Conservation (phyloP, 352 stramenopile species). For the Globisporangium apiculatum region DNA sequence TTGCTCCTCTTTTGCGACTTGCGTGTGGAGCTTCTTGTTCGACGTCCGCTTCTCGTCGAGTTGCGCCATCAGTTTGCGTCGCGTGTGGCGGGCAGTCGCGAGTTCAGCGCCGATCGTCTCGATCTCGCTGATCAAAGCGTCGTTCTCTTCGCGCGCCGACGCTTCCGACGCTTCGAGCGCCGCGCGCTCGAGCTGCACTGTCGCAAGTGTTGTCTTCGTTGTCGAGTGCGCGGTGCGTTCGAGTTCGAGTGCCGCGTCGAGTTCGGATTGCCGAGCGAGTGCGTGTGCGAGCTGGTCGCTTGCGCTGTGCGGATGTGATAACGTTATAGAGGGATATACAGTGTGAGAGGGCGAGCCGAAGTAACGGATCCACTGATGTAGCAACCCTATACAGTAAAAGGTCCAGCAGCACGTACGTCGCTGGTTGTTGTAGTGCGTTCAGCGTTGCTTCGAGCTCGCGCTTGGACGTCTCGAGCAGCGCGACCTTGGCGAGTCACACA, state of each 20-base stretch:
- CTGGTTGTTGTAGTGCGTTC: constrained; percentile 24
- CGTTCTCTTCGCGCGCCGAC: constrained; percentile 64
- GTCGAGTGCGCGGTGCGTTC: constrained; percentile 22
- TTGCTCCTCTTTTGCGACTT: constrained; percentile 60
- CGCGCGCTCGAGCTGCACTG: constrained; percentile 30
- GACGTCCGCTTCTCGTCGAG: constrained; percentile 74
- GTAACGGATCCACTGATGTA: too few species aligned
- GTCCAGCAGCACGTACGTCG: constrained; percentile 18
- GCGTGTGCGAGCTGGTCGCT: constrained; percentile 25
- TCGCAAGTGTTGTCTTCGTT: constrained; percentile 26
- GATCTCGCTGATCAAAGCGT: constrained; percentile 67
- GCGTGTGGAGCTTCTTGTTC: constrained; percentile 63
- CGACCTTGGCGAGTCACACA: constrained; percentile 18
- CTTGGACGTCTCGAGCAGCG: constrained; percentile 33
- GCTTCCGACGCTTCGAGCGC: constrained; percentile 43
- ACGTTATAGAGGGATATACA: too few species aligned
- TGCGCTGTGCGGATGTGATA: too few species aligned
- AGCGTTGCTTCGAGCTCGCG: constrained; percentile 24
- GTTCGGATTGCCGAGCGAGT: constrained; percentile 24
- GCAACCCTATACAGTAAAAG: too few species aligned
- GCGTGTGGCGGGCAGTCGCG: constrained; percentile 44
- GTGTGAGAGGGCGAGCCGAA: too few species aligned
- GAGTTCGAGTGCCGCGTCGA: constrained; percentile 25
- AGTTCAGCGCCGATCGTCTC: constrained; percentile 56
- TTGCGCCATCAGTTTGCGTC: constrained; percentile 73